phyloP scores from a whole-genome alignment of 345 rosid species.

The Chamaenerion angustifolium region DNA sequence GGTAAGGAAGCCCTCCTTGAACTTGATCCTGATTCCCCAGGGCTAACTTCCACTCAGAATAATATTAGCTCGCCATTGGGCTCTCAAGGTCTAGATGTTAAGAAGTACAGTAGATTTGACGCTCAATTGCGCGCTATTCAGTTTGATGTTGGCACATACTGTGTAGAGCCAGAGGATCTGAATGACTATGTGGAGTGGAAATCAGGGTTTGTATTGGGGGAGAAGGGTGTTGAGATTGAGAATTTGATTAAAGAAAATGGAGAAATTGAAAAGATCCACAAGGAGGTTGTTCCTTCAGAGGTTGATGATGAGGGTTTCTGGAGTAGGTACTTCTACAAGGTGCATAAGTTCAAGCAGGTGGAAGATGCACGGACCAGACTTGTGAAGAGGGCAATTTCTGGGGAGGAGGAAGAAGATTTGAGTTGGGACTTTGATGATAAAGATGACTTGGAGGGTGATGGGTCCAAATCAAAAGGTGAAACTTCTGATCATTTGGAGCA shows the following conservation, averaged over 20 bases:
- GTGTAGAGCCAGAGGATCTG: slow-evolving; percentile 45
- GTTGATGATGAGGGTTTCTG: slow-evolving; percentile 44
- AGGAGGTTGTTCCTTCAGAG: slow-evolving; percentile 8
- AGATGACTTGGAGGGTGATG: not conserved
- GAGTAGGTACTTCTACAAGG: slow-evolving; percentile 49
- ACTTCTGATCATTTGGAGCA: not conserved
- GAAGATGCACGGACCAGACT: slow-evolving; percentile 66
- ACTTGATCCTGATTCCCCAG: slow-evolving; percentile 12
- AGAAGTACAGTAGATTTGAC: slow-evolving; percentile 57
- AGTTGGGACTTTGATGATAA: slow-evolving; percentile 75
- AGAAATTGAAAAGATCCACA: slow-evolving; percentile 18
- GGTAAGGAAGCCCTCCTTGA: slow-evolving; percentile 38
- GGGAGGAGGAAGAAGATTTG: slow-evolving; percentile 61
- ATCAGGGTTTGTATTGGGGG: slow-evolving; percentile 44
- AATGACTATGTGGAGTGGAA: slow-evolving; percentile 31
- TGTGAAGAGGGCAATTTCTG: slow-evolving; percentile 39
- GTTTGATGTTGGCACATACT: slow-evolving; percentile 34
- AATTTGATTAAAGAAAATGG: slow-evolving; percentile 24
- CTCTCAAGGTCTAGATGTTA: slow-evolving; percentile 13
- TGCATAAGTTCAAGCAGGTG: slow-evolving; percentile 36
- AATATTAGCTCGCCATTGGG: slow-evolving; percentile 1
- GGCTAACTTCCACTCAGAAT: not conserved
- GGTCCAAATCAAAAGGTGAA: not conserved
- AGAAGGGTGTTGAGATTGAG: slow-evolving; percentile 28
- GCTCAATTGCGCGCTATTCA: slow-evolving; percentile 44